Evolutionary conservation across 495 filamentous ascomycete genomes (phyloP), one percentile per base, ranked within the genome.

Genomic region (Glarea lozoyensis): DNA sequence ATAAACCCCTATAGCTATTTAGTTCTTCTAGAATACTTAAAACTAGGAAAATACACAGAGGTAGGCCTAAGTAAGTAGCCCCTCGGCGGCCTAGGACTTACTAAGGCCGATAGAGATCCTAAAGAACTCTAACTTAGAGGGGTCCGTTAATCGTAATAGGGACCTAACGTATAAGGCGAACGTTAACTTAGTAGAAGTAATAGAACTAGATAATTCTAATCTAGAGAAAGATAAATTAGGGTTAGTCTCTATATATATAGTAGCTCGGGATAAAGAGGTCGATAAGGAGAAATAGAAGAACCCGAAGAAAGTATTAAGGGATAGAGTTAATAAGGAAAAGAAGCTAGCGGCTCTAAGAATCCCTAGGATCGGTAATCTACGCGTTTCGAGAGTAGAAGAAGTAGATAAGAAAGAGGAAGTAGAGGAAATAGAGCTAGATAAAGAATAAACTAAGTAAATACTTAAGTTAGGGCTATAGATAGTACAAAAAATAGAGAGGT

Each of bases 341-440:
- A 29, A 29, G 25, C 7, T 29, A n/a, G 25, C 25, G 7, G 25
- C n/a, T 29, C 25, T 29, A 29, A 29, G n/a, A n/a, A 7, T 29
- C 7, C 25, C 25, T 7, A 29, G 25, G 25, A n/a, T n/a, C n/a
- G 25, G 25, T n/a, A 29, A 29, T 7, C 25, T n/a, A n/a, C 25
- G 41, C 19, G 6, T 13, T 37, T 10, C 47, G 33, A 10, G 38
- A 39, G 20, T 22, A 37, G 25, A 43, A 44, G 23, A 39, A 52
- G 35, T 47, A 47, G 25, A 39, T 39, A 20, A 52, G 48, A 40
- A 52, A 47, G 12, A 30, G 9, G 21, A 25, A 43, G 34, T 52
- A 40, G 27, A 52, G 27, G 27, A 52, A 44, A 29, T 29, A n/a
- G 25, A 29, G 7, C 7, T 29, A 7, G 25, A 29, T n/a, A 29